Conservation (phyloP, 2,329 filamentous ascomycete species). For the Colletotrichum spaethianum region DNA sequence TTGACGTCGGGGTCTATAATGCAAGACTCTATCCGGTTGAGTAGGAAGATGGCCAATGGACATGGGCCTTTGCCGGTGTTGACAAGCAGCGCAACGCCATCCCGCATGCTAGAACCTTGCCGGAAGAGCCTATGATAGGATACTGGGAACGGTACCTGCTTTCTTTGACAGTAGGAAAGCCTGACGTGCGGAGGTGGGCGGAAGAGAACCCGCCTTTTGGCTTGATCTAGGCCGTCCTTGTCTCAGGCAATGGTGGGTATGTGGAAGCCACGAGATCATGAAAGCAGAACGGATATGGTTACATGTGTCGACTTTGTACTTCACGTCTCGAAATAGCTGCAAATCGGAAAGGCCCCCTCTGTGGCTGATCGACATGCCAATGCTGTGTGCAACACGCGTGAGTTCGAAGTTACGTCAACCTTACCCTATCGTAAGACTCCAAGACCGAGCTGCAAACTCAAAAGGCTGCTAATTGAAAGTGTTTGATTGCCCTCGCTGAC, state of each 20-base stretch:
- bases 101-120: slow-evolving; percentile 58
- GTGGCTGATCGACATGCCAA: slow-evolving; percentile 11
- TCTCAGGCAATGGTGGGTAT: slow-evolving; percentile 11
- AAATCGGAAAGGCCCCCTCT: neutral
- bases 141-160: slow-evolving; percentile 64
- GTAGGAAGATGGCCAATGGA: slow-evolving; percentile 58
- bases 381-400: neutral
- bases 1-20: slow-evolving; percentile 42
- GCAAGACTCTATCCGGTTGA: slow-evolving; percentile 41
- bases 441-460: neutral
- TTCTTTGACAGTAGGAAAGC: slow-evolving; percentile 58
- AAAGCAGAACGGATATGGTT: slow-evolving; percentile 3
- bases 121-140: slow-evolving; percentile 67
- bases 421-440: neutral
- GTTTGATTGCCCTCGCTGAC: too few relatives aligned
- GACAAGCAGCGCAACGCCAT: slow-evolving; percentile 56
- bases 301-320: neutral
- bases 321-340: neutral
- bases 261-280: neutral
- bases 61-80: slow-evolving; percentile 65
- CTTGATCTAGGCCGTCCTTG: slow-evolving; percentile 9
- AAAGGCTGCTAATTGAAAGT: neutral
- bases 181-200: slow-evolving; percentile 53
- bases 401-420: neutral
- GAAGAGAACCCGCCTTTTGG: slow-evolving; percentile 20